phyloP scores from a whole-genome alignment of 345 rosid genomes.

The Nephelium lappaceum region DNA sequence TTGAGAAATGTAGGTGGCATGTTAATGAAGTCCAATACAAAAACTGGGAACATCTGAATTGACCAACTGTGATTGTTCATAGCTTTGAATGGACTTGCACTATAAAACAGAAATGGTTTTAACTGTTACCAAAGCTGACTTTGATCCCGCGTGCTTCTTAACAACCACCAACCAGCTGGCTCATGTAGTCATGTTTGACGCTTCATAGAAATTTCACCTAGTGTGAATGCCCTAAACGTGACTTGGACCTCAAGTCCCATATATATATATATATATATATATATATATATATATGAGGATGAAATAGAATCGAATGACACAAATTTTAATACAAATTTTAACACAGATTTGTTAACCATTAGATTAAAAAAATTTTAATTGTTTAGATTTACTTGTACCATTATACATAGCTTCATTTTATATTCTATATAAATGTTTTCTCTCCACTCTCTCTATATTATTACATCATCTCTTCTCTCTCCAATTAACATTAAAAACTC shows the following conservation, averaged over 20 bases:
- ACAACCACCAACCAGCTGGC: neutral
- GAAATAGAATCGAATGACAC: too few relatives aligned
- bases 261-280: too few relatives aligned
- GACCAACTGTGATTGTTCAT: neutral
- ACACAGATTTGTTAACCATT: too few relatives aligned
- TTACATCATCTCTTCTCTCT: too few relatives aligned
- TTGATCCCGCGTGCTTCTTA: neutral
- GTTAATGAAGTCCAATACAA: constrained; percentile 9
- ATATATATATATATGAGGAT: too few relatives aligned
- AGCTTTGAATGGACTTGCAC: neutral
- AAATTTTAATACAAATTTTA: too few relatives aligned
- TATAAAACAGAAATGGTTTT: neutral
- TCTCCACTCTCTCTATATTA: too few relatives aligned
- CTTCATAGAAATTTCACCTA: neutral
- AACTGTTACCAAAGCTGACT: neutral
- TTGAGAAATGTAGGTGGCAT: neutral
- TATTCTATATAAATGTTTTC: too few relatives aligned
- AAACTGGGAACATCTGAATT: neutral
- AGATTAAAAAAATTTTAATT: too few relatives aligned
- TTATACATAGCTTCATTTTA: too few relatives aligned
- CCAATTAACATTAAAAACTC: too few relatives aligned
- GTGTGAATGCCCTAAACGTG: neutral
- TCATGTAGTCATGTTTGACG: neutral
- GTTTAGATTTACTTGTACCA: too few relatives aligned
- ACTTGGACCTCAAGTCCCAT: neutral